Percentiles rank a stretch among this genome's conserved stretches.
phyloP scores from a whole-genome alignment of 163 green algal species.

The Prototheca stagnorum region DNA sequence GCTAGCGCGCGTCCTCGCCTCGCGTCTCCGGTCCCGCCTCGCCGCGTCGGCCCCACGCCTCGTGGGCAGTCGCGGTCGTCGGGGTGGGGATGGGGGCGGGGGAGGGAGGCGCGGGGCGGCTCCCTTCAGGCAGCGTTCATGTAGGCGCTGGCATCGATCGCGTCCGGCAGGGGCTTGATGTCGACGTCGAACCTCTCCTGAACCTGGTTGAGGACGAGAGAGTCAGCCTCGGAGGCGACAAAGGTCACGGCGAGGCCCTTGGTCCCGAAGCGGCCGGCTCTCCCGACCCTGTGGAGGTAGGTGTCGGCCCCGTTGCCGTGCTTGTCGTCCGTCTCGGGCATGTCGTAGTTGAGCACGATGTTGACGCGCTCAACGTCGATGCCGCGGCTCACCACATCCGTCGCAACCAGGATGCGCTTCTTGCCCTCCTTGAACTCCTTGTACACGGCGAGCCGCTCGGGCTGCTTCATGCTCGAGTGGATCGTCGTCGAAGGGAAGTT shows the following conservation, averaged over 20 bases:
- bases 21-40: no score
- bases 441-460: constrained; percentile 58
- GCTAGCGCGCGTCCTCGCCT: no score
- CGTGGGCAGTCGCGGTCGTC: no score
- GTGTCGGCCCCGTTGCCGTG: constrained; percentile 91
- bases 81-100: no score
- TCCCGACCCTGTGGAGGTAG: constrained; percentile 93
- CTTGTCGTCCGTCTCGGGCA: constrained; percentile 84
- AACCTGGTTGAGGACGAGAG: constrained; percentile 76
- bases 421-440: constrained; percentile 82
- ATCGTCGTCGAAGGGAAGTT: constrained; percentile 90
- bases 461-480: constrained; percentile 64
- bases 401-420: constrained; percentile 95
- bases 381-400: constrained; percentile 89
- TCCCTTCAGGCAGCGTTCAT: constrained; percentile 50
- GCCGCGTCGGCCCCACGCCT: no score
- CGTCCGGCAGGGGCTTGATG: constrained; percentile 90
- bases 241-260: constrained; percentile 99
- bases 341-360: constrained; percentile 99
- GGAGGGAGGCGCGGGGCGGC: no score
- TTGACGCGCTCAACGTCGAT: constrained; percentile 99
- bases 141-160: constrained; percentile 81
- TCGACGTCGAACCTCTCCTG: constrained; percentile 98
- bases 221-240: constrained; percentile 78
- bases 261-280: constrained; percentile 94